Base-by-base conservation (phyloP, 352 stramenopile genomes). In the Phytophthora gonapodyides region DNA sequence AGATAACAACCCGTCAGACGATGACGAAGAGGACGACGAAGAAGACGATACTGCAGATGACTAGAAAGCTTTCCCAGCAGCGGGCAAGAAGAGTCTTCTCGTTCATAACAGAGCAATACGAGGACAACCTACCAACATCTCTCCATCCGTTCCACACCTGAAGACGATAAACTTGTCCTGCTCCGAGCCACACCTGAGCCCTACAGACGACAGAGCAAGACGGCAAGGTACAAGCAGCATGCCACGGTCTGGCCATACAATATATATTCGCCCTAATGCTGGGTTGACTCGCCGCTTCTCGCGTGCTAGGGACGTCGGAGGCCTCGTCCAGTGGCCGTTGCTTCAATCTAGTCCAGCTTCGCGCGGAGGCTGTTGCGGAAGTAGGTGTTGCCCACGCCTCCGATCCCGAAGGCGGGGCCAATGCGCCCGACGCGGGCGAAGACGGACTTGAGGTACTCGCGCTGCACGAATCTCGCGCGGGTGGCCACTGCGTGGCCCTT, bases 391-490 rank as follows among this genome's bases (percentile, higher is more conserved):
- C 89, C 87, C 36, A 97, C 82, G 27, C 90, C 89, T 4, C 90
- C 90, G 51, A 97, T 86, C 15, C 90, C 90, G 57, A 97, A 97
- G 6, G 90, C 90, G 37, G 90, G 90, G 16, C 86, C 88, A 44
- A 97, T 96, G 38, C 90, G 88, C 1, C 71, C 84, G 34, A 97
- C 89, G 35, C 90, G 84, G 17, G 89, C 89, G 8, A 84, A 30
- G 1, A 88, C 87, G 6, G 89, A 97, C 64, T 93, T 94, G 57
- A 89, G 4, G 61, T 97, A 97, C 66, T 96, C 88, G 31, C 82
- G 78, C 54, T 75, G 61, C 5, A 97, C 52, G 53, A 97, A 96
- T 6, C 34, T 51, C 49, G 78, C 41, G 38, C 82, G 84, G 38
- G 76, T 57, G 3, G 55, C 21, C 5, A 69, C 35, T 9, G 27